These are phyloP conservation scores for Serpula lacrymans DNA, from an alignment of 768 basidiomycete genomes.

Conservation along the genomic window DNA sequence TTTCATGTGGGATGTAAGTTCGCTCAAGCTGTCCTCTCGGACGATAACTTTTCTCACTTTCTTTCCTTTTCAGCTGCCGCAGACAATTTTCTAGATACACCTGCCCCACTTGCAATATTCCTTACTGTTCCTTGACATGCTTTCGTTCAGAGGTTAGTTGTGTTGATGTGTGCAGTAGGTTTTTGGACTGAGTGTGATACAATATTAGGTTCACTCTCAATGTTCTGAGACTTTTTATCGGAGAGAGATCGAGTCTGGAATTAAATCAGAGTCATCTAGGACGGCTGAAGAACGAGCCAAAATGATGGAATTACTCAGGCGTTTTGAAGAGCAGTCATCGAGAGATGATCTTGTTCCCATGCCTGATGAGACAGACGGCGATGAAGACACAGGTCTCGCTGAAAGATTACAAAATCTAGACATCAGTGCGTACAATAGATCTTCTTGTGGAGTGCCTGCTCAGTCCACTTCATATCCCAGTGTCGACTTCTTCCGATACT, in stretches of 20 bases:
- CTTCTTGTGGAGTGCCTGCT: not conserved
- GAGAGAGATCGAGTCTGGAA: conserved; percentile 65
- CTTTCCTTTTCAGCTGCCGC: conserved; percentile 50
- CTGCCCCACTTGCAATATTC: conserved; percentile 77
- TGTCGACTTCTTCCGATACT: conserved; percentile 47
- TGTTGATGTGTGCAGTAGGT: not conserved
- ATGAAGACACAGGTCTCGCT: conserved; percentile 42
- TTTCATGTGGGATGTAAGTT: conserved; percentile 46
- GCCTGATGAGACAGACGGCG: conserved; percentile 34
- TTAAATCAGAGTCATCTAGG: conserved; percentile 53
- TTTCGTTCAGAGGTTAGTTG: conserved; percentile 67
- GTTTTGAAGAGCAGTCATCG: conserved; percentile 61
- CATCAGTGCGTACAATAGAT: conserved; percentile 44
- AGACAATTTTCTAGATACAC: conserved; percentile 77
- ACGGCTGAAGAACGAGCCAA: conserved; percentile 52
- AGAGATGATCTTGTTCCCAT: conserved; percentile 33
- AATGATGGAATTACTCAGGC: conserved; percentile 70
- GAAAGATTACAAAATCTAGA: conserved; percentile 54
- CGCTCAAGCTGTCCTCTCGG: not conserved
- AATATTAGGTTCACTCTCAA: conserved; percentile 53
- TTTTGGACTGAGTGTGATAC: not conserved
- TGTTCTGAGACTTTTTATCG: conserved; percentile 85
- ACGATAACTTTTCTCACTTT: conserved; percentile 5
- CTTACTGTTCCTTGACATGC: conserved; percentile 77
- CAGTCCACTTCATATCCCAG: not conserved